Percentiles rank a stretch among this genome's conserved stretches.
Conservation (phyloP, 192 early-diverging fungal species). For the Backusella liffmaniae region DNA sequence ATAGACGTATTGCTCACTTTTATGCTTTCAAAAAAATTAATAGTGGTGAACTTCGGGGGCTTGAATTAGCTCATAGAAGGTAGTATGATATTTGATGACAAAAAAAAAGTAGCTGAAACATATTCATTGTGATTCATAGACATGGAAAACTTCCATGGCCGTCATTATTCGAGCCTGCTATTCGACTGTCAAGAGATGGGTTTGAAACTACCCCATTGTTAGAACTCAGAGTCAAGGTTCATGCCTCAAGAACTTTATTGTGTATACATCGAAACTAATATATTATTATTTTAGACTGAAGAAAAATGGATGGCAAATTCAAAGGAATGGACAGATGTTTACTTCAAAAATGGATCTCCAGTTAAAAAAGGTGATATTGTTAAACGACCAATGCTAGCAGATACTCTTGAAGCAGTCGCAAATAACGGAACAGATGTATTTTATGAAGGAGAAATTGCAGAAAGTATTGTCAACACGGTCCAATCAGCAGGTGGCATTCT, state of each 20-base stretch:
- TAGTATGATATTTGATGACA: conserved; percentile 22
- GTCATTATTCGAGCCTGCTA: conserved; percentile 73
- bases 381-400: conserved; percentile 53
- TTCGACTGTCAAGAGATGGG: conserved; percentile 75
- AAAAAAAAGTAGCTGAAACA: background rate
- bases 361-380: conserved; percentile 67
- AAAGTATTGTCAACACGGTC: conserved; percentile 63
- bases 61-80: conserved; percentile 73
- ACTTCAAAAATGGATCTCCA: conserved; percentile 69
- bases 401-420: conserved; percentile 65
- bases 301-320: conserved; percentile 35
- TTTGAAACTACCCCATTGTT: conserved; percentile 42
- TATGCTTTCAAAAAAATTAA: background rate
- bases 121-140: conserved; percentile 15
- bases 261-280: background rate
- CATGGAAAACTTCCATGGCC: conserved; percentile 85
- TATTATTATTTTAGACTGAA: background rate
- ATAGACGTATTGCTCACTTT: background rate
- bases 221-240: conserved; percentile 15
- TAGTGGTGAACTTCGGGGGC: conserved; percentile 85
- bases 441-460: conserved; percentile 60
- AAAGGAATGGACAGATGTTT: conserved; percentile 53
- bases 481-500: conserved; percentile 72
- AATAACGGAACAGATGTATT: conserved; percentile 60
- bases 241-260: conserved; percentile 20